Evolutionary conservation across 2,329 filamentous ascomycete species (phyloP).

Genomic region (Ilyonectria robusta): DNA sequence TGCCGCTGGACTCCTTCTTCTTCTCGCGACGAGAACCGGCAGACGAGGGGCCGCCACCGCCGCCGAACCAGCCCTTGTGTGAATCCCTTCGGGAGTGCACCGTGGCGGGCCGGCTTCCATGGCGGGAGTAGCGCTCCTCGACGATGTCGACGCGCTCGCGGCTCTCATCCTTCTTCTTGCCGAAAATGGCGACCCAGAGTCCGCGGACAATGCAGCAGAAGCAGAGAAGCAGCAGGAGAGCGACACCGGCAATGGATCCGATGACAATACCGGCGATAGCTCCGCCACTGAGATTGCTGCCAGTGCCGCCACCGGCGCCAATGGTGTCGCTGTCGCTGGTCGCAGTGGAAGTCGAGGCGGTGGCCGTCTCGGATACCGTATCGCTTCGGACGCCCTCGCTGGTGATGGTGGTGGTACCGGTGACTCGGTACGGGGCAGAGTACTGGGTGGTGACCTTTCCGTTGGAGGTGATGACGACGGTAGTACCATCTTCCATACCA

Average conservation of each 20-base stretch:
- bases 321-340: slow-evolving; percentile 63
- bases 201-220: slow-evolving; percentile 80
- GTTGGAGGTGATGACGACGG: slow-evolving; percentile 61
- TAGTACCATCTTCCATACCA: slow-evolving; percentile 60
- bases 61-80: slow-evolving; percentile 71
- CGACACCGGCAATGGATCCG: slow-evolving; percentile 76
- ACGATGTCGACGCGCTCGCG: slow-evolving; percentile 71
- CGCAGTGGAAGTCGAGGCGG: slow-evolving; percentile 67
- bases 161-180: slow-evolving; percentile 68
- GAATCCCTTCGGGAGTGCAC: slow-evolving; percentile 65
- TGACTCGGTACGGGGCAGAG: slow-evolving; percentile 66
- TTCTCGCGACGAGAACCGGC: slow-evolving; percentile 57
- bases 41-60: slow-evolving; percentile 60
- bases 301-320: slow-evolving; percentile 55
- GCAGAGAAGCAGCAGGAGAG: slow-evolving; percentile 78
- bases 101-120: slow-evolving; percentile 59
- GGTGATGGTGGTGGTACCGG: slow-evolving; percentile 68
- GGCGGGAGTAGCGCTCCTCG: slow-evolving; percentile 73
- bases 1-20: slow-evolving; percentile 67
- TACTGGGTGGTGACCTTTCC: slow-evolving; percentile 69
- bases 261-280: slow-evolving; percentile 88
- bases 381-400: slow-evolving; percentile 63
- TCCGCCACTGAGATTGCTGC: slow-evolving; percentile 72
- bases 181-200: slow-evolving; percentile 75
- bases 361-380: slow-evolving; percentile 64